A percentile compares a stretch with the other conserved stretches of the same genome.
These are phyloP conservation scores for Hygrophorus russula DNA, from an alignment of 768 basidiomycete genomes.

Conservation along the genomic window DNA sequence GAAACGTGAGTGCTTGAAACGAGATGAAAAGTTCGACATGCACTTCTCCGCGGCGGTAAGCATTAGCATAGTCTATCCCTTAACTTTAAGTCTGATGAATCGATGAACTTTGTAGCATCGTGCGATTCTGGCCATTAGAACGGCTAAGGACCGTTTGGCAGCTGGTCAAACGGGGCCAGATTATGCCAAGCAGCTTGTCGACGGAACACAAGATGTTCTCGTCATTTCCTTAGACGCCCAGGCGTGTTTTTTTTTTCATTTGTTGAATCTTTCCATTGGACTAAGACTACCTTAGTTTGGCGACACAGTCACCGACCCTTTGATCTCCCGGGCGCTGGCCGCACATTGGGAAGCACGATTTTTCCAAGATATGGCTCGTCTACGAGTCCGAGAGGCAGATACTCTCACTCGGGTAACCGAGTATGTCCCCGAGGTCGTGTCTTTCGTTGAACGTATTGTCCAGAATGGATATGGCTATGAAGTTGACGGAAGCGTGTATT, in stretches of 20 bases:
- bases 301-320: constrained; percentile 74
- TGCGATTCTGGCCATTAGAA: constrained; percentile 38
- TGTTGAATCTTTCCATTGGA: constrained; percentile 3
- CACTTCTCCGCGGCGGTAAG: constrained; percentile 70
- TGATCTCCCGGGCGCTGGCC: constrained; percentile 72
- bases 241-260: constrained; percentile 25
- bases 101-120: constrained; percentile 28
- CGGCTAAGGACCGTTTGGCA: constrained; percentile 33
- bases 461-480: constrained; percentile 74
- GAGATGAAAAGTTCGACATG: constrained; percentile 92
- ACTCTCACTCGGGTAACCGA: constrained; percentile 92
- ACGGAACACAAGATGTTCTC: constrained; percentile 69
- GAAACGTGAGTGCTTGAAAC: constrained; percentile 59
- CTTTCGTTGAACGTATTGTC: constrained; percentile 78
- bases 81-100: constrained; percentile 10
- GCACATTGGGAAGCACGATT: constrained; percentile 85
- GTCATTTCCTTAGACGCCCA: constrained; percentile 62
- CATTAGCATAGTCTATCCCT: not conserved
- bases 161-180: constrained; percentile 29
- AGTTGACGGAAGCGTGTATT: constrained; percentile 76
- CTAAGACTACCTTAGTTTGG: constrained; percentile 40
- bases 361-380: constrained; percentile 85
- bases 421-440: constrained; percentile 90
- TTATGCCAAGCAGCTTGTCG: constrained; percentile 48
- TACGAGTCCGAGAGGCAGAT: constrained; percentile 81